A percentile compares a stretch with the other conserved stretches of the same genome.
phyloP scores from a whole-genome alignment of 495 filamentous ascomycete species.

The Penicillium robsamsonii region DNA sequence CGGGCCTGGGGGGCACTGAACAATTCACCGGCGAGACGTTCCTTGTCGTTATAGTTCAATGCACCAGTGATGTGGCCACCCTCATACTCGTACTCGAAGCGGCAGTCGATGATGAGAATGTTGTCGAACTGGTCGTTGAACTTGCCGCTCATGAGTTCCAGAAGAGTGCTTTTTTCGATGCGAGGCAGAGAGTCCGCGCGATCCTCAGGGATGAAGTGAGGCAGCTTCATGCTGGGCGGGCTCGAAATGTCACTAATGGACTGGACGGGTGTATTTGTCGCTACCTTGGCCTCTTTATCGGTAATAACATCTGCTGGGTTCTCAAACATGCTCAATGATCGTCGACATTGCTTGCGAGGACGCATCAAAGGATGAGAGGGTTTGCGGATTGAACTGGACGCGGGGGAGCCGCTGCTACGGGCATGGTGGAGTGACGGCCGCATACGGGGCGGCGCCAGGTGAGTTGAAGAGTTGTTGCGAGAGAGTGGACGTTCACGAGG shows the following conservation, averaged over 20 bases:
- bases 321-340: constrained; percentile 97
- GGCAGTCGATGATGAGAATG: constrained; percentile 86
- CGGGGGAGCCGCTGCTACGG: constrained; percentile 68
- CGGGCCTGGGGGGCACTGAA: constrained; percentile 66
- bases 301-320: constrained; percentile 82
- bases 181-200: constrained; percentile 81
- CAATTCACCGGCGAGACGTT: constrained; percentile 71
- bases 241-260: constrained; percentile 77
- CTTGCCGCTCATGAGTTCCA: constrained; percentile 83
- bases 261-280: constrained; percentile 56
- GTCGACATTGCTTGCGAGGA: constrained; percentile 81
- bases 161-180: constrained; percentile 74
- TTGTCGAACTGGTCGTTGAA: constrained; percentile 71
- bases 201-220: constrained; percentile 80
- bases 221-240: constrained; percentile 66
- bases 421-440: constrained; percentile 60
- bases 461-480: constrained; percentile 33
- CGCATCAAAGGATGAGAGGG: constrained; percentile 68
- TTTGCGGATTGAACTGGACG: constrained; percentile 65
- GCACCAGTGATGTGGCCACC: constrained; percentile 93
- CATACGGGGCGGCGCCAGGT: constrained; percentile 49
- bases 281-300: constrained; percentile 55
- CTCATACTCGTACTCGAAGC: constrained; percentile 98
- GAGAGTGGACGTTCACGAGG: constrained; percentile 57
- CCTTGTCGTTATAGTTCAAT: constrained; percentile 94